Percentiles rank a stretch among this genome's conserved stretches.
Conservation (phyloP, 345 rosid genomes). For the Pistacia integerrima region DNA sequence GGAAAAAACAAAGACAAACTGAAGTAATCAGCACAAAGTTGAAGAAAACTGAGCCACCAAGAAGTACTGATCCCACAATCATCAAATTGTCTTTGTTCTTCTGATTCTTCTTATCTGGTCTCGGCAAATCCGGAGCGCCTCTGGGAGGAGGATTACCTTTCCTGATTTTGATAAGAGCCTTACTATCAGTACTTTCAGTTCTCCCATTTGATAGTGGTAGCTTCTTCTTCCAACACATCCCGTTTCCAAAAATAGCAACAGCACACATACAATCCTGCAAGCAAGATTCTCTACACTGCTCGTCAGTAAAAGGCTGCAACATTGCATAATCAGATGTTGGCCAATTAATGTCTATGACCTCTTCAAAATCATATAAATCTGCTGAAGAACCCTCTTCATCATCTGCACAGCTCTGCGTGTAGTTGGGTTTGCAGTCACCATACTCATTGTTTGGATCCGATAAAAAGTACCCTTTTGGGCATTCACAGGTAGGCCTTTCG, state of each 20-base stretch:
- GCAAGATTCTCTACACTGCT: slow-evolving; percentile 32
- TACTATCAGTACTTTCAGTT: background rate
- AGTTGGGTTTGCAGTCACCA: slow-evolving; percentile 21
- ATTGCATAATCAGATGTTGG: slow-evolving; percentile 34
- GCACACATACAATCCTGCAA: slow-evolving; percentile 39
- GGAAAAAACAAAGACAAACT: slow-evolving; percentile 1
- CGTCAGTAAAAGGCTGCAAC: slow-evolving; percentile 21
- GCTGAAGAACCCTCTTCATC: slow-evolving; percentile 2
- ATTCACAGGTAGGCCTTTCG: slow-evolving; percentile 11
- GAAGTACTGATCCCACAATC: slow-evolving; percentile 27
- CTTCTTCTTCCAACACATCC: slow-evolving; percentile 42
- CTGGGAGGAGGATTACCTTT: slow-evolving; percentile 8
- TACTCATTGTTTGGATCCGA: slow-evolving; percentile 7
- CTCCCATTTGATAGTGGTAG: slow-evolving; percentile 41
- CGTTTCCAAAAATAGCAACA: slow-evolving; percentile 26
- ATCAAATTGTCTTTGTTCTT: slow-evolving; percentile 16
- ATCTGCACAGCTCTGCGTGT: slow-evolving; percentile 8
- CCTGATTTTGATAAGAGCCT: slow-evolving; percentile 32
- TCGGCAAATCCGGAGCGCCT: slow-evolving; percentile 1
- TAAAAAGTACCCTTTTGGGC: slow-evolving; percentile 16
- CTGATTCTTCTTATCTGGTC: background rate
- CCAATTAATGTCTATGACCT: slow-evolving; percentile 23
- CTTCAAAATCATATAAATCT: slow-evolving; percentile 20
- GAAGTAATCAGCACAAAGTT: slow-evolving; percentile 25
- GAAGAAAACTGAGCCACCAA: slow-evolving; percentile 31